phyloP scores from a whole-genome alignment of 2,329 filamentous ascomycete species.

The Lachnellula subtilissima region DNA sequence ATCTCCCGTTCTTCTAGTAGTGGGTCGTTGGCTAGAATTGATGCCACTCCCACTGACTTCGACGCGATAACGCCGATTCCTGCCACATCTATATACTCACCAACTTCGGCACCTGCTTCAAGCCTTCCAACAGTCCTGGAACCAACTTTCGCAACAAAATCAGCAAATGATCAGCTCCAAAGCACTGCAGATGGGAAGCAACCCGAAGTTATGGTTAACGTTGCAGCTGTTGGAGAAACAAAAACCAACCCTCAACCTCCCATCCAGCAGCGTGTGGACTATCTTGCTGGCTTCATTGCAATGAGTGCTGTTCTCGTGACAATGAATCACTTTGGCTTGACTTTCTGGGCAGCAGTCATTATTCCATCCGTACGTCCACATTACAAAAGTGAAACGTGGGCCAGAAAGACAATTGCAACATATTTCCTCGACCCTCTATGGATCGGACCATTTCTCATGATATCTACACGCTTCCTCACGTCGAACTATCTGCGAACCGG shows the following conservation, averaged over 20 bases:
- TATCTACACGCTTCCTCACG: constrained; percentile 42
- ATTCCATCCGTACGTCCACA: constrained; percentile 34
- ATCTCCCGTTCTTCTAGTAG: not conserved
- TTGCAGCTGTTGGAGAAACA: not conserved
- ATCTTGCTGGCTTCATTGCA: constrained; percentile 42
- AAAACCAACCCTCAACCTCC: not conserved
- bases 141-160: not conserved
- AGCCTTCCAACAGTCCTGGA: not conserved
- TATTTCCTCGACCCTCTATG: constrained; percentile 43
- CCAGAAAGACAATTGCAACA: constrained; percentile 38
- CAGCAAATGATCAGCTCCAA: not conserved
- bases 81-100: not conserved
- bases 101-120: not conserved
- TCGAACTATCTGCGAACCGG: constrained; percentile 39
- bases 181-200: not conserved
- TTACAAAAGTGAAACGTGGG: constrained; percentile 37
- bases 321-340: constrained; percentile 40
- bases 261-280: constrained; percentile 36
- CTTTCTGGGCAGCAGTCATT: constrained; percentile 38
- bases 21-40: not conserved
- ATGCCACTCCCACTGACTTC: not conserved
- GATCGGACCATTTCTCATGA: constrained; percentile 46
- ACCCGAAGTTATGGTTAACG: not conserved
- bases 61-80: not conserved
- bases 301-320: constrained; percentile 41